These are phyloP conservation scores for Ampelomyces quisqualis DNA, from an alignment of 2,329 filamentous ascomycete species.

Conservation along the genomic window DNA sequence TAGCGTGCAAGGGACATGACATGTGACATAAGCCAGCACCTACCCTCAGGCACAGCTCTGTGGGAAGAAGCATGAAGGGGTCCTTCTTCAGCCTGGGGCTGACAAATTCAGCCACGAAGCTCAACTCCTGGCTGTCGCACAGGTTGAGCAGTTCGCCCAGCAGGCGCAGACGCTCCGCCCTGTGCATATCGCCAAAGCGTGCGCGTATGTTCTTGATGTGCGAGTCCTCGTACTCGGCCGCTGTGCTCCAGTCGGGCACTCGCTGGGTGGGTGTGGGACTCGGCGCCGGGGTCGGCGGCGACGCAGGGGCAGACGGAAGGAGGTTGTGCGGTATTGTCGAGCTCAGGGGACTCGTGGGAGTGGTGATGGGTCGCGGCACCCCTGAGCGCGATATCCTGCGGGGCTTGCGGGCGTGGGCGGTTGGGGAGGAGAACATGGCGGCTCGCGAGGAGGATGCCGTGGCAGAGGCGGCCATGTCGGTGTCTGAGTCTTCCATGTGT, in stretches of 20 bases:
- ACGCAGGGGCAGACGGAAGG: slow-evolving; percentile 65
- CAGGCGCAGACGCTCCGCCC: slow-evolving; percentile 74
- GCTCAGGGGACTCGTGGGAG: slow-evolving; percentile 52
- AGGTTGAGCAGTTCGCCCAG: slow-evolving; percentile 87
- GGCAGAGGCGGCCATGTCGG: slow-evolving; percentile 40
- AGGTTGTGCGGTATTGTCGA: slow-evolving; percentile 59
- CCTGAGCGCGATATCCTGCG: slow-evolving; percentile 46
- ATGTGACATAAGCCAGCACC: slow-evolving; percentile 37
- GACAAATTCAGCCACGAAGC: slow-evolving; percentile 95
- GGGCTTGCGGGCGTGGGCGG: slow-evolving; percentile 39
- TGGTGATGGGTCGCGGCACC: slow-evolving; percentile 50
- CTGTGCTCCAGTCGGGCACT: slow-evolving; percentile 72
- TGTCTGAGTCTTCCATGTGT: slow-evolving; percentile 34
- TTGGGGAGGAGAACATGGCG: slow-evolving; percentile 41
- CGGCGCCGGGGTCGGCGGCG: slow-evolving; percentile 66
- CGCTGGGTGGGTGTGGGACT: slow-evolving; percentile 64
- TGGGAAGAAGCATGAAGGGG: slow-evolving; percentile 86
- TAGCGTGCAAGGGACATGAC: slow-evolving; percentile 13
- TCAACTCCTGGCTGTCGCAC: slow-evolving; percentile 92
- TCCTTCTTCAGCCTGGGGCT: slow-evolving; percentile 94
- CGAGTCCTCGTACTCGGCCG: slow-evolving; percentile 77
- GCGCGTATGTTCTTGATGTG: slow-evolving; percentile 77
- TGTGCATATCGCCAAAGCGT: slow-evolving; percentile 76
- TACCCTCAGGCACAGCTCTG: slow-evolving; percentile 88
- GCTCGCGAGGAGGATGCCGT: slow-evolving; percentile 36